Evolutionary conservation across 306 rosid species (phyloP).

Genomic region (Calophaca sinica): DNA sequence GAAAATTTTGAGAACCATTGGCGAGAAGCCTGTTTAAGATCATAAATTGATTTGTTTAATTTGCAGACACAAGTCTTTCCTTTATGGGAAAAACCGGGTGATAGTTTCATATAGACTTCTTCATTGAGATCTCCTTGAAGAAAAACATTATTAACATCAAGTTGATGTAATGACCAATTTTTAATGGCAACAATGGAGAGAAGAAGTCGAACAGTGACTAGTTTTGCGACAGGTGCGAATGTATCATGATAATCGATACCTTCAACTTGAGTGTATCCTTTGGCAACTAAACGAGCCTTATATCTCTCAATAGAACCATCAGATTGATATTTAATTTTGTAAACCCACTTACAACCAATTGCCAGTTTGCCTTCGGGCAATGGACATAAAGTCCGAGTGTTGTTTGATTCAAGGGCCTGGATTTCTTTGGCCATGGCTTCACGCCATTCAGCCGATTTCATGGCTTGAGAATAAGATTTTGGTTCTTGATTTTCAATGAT

Average conservation of each 20-base stretch:
- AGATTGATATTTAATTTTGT: background rate
- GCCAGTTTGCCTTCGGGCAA: background rate
- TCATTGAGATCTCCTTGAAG: too few species aligned
- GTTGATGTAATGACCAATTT: slow-evolving; percentile 7
- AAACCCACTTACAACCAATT: background rate
- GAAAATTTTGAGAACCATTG: background rate
- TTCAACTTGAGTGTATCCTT: background rate
- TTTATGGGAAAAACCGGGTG: too few species aligned
- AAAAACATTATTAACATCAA: background rate
- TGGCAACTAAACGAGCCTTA: background rate
- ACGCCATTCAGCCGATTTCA: background rate
- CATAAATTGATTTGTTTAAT: too few species aligned
- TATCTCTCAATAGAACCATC: background rate
- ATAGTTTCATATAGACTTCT: too few species aligned
- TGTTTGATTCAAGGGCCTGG: background rate
- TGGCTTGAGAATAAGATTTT: background rate
- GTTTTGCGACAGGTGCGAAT: background rate
- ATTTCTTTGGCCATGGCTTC: background rate
- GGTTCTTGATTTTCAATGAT: background rate
- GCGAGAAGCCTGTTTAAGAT: too few species aligned
- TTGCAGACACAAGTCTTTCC: too few species aligned
- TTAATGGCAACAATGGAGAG: background rate
- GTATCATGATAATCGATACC: background rate
- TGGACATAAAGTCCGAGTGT: background rate
- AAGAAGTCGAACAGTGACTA: background rate